Conservation (phyloP, 2,329 filamentous ascomycete genomes). For the Aspergillus japonicus region DNA sequence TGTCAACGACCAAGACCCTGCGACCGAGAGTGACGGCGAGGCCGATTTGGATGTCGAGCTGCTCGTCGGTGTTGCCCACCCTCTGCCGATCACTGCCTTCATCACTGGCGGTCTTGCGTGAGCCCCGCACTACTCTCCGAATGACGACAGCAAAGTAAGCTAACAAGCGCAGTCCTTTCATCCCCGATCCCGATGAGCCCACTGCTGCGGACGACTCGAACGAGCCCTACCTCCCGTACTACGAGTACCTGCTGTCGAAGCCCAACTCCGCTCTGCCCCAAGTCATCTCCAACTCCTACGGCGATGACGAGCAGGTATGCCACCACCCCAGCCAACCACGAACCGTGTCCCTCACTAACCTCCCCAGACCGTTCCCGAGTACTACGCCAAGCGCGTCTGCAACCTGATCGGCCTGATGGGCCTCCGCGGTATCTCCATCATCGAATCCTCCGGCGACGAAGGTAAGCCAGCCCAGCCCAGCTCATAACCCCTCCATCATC, state of each 20-base stretch:
- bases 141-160: not conserved
- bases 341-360: not conserved
- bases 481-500: too few relatives aligned
- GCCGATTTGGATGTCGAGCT: conserved; percentile 62
- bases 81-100: conserved; percentile 47
- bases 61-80: conserved; percentile 55
- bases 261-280: conserved; percentile 54
- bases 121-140: not conserved
- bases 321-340: conserved; percentile 18
- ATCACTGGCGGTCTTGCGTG: conserved; percentile 2
- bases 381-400: conserved; percentile 63
- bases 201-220: conserved; percentile 52
- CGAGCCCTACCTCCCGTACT: conserved; percentile 66
- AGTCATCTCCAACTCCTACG: conserved; percentile 65
- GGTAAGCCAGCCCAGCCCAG: conserved; percentile 13
- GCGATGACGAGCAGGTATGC: conserved; percentile 56
- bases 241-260: conserved; percentile 57
- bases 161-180: conserved; percentile 44
- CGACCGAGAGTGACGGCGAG: conserved; percentile 48
- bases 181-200: conserved; percentile 46
- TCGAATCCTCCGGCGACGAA: conserved; percentile 61
- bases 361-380: conserved; percentile 54
- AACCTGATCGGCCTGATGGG: conserved; percentile 64
- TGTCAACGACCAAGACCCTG: conserved; percentile 40
- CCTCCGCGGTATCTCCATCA: conserved; percentile 61